Conservation (phyloP, 495 filamentous ascomycete species). For the Podospora pseudocomata region DNA sequence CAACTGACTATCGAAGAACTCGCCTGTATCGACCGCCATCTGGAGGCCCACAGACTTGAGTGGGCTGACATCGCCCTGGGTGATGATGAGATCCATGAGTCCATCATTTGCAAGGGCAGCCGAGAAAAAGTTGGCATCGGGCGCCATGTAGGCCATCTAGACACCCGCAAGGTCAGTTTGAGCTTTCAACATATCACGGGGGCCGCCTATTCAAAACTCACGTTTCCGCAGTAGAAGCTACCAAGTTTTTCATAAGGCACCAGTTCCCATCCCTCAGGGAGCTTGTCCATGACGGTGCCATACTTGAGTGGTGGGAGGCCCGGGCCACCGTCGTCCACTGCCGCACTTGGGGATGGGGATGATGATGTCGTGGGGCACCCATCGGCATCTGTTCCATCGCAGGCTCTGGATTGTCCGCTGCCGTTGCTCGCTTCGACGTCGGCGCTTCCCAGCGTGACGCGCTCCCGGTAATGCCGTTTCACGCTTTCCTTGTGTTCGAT, state of each 20-base stretch:
- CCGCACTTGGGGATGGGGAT: constrained; percentile 7
- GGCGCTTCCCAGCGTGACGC: constrained; percentile 2
- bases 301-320: constrained; percentile 71
- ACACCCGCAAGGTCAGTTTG: not conserved
- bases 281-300: constrained; percentile 70
- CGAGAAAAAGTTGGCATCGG: constrained; percentile 84
- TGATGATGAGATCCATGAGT: constrained; percentile 75
- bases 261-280: constrained; percentile 72
- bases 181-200: not conserved
- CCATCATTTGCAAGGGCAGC: constrained; percentile 82
- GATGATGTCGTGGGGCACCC: constrained; percentile 15
- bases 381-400: constrained; percentile 3
- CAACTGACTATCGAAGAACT: constrained; percentile 72
- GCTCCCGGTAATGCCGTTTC: constrained; percentile 60
- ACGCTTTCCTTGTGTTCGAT: constrained; percentile 73
- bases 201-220: constrained; percentile 27
- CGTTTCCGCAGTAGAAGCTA: constrained; percentile 91
- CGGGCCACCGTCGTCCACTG: constrained; percentile 9
- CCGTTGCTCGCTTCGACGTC: constrained; percentile 36
- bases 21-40: constrained; percentile 62
- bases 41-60: constrained; percentile 61
- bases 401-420: constrained; percentile 20
- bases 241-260: constrained; percentile 71
- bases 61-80: constrained; percentile 70
- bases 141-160: constrained; percentile 84